Evolutionary conservation across 2,329 filamentous ascomycete genomes (phyloP), one percentile per base, ranked within the genome.

Genomic region (Aspergillus chevalieri): DNA sequence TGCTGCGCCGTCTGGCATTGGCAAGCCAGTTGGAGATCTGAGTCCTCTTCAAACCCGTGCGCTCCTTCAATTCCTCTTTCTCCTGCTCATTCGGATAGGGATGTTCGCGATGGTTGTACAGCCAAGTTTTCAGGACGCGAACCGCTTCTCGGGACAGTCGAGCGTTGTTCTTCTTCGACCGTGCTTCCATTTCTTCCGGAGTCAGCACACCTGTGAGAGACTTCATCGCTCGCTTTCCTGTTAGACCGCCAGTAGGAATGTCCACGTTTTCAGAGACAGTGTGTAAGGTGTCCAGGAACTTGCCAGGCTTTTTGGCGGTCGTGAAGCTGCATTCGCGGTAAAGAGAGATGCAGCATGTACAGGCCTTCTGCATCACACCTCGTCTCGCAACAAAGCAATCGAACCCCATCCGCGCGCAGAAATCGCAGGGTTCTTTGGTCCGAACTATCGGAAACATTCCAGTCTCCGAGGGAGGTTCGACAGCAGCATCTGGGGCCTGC

Each of bases 1-100:
- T 95, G 59, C 87, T 85, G 54, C 90, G 80, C 49, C 90, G 82
- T 41, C 90, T 83, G 50, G 89, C 89, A 68, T 95, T 95, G 51
- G 90, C 90, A 43, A 95, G 81, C 90, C 90, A 95, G 65, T 94
- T 95, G 9, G 85, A 85, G 59, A 95, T 92, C 63, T 96, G 91
- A 12, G 79, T 86, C 60, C 88, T 83, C 65, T 83, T 90, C 38
- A 96, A 76, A 6, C 89, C 89, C 1, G 90, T 95, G 59, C 86
- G 80, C 43, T 80, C 78, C 67, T 89, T 86, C 22, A 96, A 75
- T 53, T 82, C 79, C 57, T 90, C 86, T 63, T 92, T 94, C 64
- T 95, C 88, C 51, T 89, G 84, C 41, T 95, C 89, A 30, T 83
- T 91, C 4, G 91, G 90, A 64, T 95, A 96, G 0, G 90, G 91